These are phyloP conservation scores for Ceratobasidium sp. DNA, from an alignment of 1,284 basidiomycete species.

Conservation along the genomic window DNA sequence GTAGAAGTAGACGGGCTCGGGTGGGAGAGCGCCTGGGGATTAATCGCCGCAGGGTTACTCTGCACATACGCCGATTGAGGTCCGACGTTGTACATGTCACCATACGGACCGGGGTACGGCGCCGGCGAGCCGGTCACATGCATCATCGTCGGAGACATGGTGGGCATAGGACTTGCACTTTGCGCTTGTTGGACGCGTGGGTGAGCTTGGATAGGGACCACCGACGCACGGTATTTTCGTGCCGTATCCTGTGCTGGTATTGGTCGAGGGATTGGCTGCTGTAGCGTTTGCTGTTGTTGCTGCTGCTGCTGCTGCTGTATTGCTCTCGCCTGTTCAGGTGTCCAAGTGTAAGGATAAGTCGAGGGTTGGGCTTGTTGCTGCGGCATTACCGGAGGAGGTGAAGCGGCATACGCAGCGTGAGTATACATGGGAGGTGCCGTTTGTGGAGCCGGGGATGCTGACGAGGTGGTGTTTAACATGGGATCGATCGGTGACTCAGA, in stretches of 20 bases:
- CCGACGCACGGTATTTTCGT: slow-evolving; percentile 6
- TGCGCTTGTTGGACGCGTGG: slow-evolving; percentile 26
- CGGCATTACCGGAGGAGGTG: slow-evolving; percentile 25
- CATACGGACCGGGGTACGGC: slow-evolving; percentile 10
- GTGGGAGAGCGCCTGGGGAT: slow-evolving; percentile 32
- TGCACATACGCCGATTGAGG: slow-evolving; percentile 19
- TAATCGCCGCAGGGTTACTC: slow-evolving; percentile 25
- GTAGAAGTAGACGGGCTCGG: slow-evolving; percentile 6
- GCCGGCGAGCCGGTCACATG: slow-evolving; percentile 25
- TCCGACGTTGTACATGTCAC: slow-evolving; percentile 24
- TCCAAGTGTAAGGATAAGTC: slow-evolving; percentile 47
- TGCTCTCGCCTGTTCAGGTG: slow-evolving; percentile 14
- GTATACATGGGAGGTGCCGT: slow-evolving; percentile 26
- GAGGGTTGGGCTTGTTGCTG: slow-evolving; percentile 50
- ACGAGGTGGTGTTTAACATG: not conserved
- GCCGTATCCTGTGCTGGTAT: not conserved
- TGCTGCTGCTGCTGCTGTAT: slow-evolving; percentile 44
- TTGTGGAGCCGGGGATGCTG: slow-evolving; percentile 25
- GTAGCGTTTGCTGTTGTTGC: not conserved
- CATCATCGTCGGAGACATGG: slow-evolving; percentile 40
- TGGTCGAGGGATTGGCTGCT: not conserved
- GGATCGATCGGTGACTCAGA: slow-evolving; percentile 28
- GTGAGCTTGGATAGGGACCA: slow-evolving; percentile 9
- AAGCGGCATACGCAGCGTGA: slow-evolving; percentile 19
- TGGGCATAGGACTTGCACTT: slow-evolving; percentile 33